These are phyloP conservation scores for Cadophora luteo-olivacea DNA, from an alignment of 2,329 filamentous ascomycete genomes.

Conservation along the genomic window DNA sequence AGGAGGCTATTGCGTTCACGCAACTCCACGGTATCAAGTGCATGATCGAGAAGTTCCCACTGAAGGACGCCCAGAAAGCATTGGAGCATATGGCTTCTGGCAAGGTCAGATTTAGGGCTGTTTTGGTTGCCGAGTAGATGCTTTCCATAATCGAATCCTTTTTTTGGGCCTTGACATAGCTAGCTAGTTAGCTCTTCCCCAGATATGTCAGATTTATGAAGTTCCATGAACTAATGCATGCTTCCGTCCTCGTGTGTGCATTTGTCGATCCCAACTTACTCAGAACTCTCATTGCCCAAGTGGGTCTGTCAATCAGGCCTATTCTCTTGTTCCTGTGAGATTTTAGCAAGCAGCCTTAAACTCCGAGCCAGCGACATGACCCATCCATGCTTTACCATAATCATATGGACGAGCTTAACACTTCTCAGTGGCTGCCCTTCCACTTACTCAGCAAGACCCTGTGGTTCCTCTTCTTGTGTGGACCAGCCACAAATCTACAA, in stretches of 20 bases:
- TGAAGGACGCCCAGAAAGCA: slow-evolving; percentile 52
- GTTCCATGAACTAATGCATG: neutral
- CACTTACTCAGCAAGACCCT: too few species aligned
- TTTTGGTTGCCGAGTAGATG: slow-evolving; percentile 39
- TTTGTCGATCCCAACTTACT: neutral
- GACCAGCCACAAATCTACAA: too few species aligned
- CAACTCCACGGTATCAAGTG: slow-evolving; percentile 66
- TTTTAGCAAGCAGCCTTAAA: too few species aligned
- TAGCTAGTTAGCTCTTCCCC: slow-evolving; percentile 1
- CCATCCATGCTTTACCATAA: too few species aligned
- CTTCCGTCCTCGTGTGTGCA: too few species aligned
- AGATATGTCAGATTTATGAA: neutral
- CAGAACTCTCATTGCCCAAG: too few species aligned
- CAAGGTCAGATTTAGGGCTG: slow-evolving; percentile 40
- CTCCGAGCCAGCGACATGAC: too few species aligned
- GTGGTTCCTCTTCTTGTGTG: too few species aligned
- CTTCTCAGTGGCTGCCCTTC: too few species aligned
- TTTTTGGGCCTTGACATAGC: neutral
- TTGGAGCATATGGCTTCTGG: slow-evolving; percentile 42
- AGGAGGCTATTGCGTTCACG: slow-evolving; percentile 72
- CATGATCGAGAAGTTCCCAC: slow-evolving; percentile 68
- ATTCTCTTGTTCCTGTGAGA: too few species aligned
- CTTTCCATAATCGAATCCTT: neutral
- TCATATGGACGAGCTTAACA: too few species aligned
- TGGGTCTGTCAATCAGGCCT: too few species aligned